Evolutionary conservation across 257 asterid genomes (phyloP), one percentile per base, ranked within the genome.

Genomic region (Jacaranda mimosifolia): DNA sequence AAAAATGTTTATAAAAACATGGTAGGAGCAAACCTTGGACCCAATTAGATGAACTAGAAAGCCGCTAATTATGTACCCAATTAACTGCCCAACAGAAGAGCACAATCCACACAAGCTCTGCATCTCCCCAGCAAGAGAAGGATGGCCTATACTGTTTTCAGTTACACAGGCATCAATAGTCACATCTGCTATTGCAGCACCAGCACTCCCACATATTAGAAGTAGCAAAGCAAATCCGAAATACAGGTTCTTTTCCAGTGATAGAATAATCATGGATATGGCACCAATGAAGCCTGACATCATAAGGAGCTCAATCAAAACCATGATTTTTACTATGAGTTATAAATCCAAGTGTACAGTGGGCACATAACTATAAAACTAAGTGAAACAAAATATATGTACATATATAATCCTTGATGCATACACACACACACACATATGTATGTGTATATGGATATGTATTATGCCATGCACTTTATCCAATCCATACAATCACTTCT

Each of bases 101-200:
- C 98, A 89, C 79, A 90, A 80, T 55, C 93, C 91, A 57, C 97
- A 90, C 83, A 94, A 89, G 84, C 94, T 94, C 86, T 92, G 98
- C 97, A 94, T 89, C 80, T 94, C 98, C 60, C 97, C 92, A 43
- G 97, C 97, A 79, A 94, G 96, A 70, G 93, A 84, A 77, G 98
- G 97, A 80, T 82, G 97, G 70, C 83, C 63, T 67, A 92, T 93
- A 48, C 97, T 94, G 81, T 92, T 94, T 75, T 94, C 97, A 5
- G 97, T 95, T 72, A 92, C 98, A 77, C 98, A 94, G 15, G 98
- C 98, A 86, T 92, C 97, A 46, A 94, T 86, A 56, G 98, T 94
- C 76, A 94, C 98, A 63, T 92, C 98, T 36, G 96, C 97, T 67
- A 92, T 72, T 59, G 98, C 98, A 67, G 93, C 97, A 58, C 94